These are phyloP conservation scores for Aspergillus sp. DNA, from an alignment of 2,329 filamentous ascomycete species.

Conservation along the genomic window DNA sequence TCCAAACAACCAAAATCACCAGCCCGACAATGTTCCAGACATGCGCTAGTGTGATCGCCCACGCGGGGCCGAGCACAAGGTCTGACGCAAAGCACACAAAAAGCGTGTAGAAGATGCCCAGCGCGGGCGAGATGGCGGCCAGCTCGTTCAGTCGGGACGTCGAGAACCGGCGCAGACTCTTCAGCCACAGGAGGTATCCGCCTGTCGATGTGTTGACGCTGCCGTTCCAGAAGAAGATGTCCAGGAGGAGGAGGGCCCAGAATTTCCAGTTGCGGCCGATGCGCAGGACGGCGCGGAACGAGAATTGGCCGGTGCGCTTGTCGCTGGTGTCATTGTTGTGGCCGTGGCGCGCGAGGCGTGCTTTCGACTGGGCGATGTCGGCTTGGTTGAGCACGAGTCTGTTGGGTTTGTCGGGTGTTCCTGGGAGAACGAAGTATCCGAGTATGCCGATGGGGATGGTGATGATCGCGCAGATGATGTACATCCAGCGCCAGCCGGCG, in stretches of 20 bases:
- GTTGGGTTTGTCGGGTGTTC: slow-evolving; percentile 52
- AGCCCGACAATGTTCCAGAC: slow-evolving; percentile 53
- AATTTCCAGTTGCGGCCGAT: slow-evolving; percentile 47
- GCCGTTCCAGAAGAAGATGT: slow-evolving; percentile 58
- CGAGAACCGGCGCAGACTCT: slow-evolving; percentile 51
- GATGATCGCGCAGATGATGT: slow-evolving; percentile 53
- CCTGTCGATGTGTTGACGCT: slow-evolving; percentile 48
- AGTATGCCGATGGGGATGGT: slow-evolving; percentile 54
- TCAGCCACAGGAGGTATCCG: slow-evolving; percentile 58
- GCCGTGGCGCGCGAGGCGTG: slow-evolving; percentile 46
- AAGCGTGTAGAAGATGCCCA: slow-evolving; percentile 58
- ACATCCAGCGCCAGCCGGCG: slow-evolving; percentile 57
- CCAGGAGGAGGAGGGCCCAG: slow-evolving; percentile 50
- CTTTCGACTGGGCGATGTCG: slow-evolving; percentile 47
- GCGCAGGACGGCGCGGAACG: slow-evolving; percentile 21
- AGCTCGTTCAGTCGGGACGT: slow-evolving; percentile 51
- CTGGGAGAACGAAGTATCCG: slow-evolving; percentile 52
- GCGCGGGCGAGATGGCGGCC: slow-evolving; percentile 50
- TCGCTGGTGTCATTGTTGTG: slow-evolving; percentile 26
- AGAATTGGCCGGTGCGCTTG: slow-evolving; percentile 27
- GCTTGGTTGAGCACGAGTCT: slow-evolving; percentile 44
- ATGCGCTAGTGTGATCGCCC: slow-evolving; percentile 54
- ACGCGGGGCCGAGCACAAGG: slow-evolving; percentile 51
- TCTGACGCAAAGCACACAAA: slow-evolving; percentile 56
- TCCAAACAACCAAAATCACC: slow-evolving; percentile 55